Conservation (phyloP, 345 rosid genomes). For the Bruguiera parviflora region DNA sequence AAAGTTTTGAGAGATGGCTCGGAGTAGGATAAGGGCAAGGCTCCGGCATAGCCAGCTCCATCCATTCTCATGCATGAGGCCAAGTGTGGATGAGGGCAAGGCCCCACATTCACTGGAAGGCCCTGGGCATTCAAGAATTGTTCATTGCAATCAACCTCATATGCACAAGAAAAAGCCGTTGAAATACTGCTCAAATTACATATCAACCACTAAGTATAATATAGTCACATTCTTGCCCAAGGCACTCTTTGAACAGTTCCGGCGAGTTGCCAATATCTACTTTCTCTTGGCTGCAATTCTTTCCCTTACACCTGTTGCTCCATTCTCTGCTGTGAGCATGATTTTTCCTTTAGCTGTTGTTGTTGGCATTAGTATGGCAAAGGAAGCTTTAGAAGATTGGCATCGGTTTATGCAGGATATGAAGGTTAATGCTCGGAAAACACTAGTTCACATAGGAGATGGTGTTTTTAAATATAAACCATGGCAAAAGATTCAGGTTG, state of each 20-base stretch:
- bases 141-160: constrained; percentile 10
- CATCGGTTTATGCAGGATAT: constrained; percentile 14
- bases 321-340: constrained; percentile 12
- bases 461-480: constrained; percentile 8
- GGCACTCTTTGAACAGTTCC: constrained; percentile 24
- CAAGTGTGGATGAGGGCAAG: constrained; percentile 1
- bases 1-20: neutral
- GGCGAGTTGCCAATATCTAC: constrained; percentile 25
- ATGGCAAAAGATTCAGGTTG: constrained; percentile 19
- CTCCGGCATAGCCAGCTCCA: constrained; percentile 10
- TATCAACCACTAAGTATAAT: constrained; percentile 19
- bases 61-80: constrained; percentile 2
- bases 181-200: constrained; percentile 10
- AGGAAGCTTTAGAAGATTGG: constrained; percentile 25
- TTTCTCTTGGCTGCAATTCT: constrained; percentile 21
- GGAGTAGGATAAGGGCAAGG: constrained; percentile 15
- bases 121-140: constrained; percentile 10
- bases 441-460: constrained; percentile 12
- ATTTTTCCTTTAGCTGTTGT: constrained; percentile 19
- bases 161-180: neutral
- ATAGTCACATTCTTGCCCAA: constrained; percentile 21
- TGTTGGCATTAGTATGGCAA: constrained; percentile 14
- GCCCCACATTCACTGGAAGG: neutral
- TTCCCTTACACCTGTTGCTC: constrained; percentile 13
- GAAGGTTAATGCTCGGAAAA: constrained; percentile 9